These are phyloP conservation scores for Trametes villosa DNA, from an alignment of 768 basidiomycete species.

Conservation along the genomic window DNA sequence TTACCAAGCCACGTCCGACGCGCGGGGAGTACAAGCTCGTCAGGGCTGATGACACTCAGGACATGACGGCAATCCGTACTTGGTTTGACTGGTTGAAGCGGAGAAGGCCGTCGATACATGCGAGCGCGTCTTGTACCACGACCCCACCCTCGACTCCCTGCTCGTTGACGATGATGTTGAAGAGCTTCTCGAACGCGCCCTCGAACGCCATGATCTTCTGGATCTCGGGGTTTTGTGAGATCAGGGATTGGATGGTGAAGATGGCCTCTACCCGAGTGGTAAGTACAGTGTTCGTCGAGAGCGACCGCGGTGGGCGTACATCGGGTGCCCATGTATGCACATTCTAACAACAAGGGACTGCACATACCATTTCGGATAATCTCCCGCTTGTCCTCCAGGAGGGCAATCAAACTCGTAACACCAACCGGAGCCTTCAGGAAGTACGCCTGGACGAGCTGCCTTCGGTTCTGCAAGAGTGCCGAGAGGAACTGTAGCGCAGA, in stretches of 20 bases:
- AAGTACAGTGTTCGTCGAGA: background rate
- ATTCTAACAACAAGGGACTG: background rate
- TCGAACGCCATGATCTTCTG: slow-evolving; percentile 97
- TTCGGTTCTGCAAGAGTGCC: slow-evolving; percentile 79
- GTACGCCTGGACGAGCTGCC: slow-evolving; percentile 84
- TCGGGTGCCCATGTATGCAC: background rate
- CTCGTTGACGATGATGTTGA: slow-evolving; percentile 84
- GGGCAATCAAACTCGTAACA: slow-evolving; percentile 68
- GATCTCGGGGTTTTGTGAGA: slow-evolving; percentile 88
- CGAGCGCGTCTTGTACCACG: slow-evolving; percentile 83
- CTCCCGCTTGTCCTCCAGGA: slow-evolving; percentile 85
- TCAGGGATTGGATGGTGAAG: slow-evolving; percentile 77
- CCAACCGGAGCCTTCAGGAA: slow-evolving; percentile 87
- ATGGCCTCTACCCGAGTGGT: slow-evolving; percentile 65
- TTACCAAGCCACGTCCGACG: slow-evolving; percentile 22
- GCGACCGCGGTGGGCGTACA: background rate
- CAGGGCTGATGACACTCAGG: slow-evolving; percentile 10
- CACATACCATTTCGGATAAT: slow-evolving; percentile 84
- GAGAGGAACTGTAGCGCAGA: slow-evolving; percentile 82
- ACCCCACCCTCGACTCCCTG: slow-evolving; percentile 92
- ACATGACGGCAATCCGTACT: slow-evolving; percentile 46
- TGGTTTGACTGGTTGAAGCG: slow-evolving; percentile 95
- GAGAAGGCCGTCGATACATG: slow-evolving; percentile 83
- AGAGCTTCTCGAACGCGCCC: slow-evolving; percentile 94
- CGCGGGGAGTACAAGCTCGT: slow-evolving; percentile 8